A percentile compares a stretch with the other conserved stretches of the same genome.
phyloP scores from a whole-genome alignment of 2,329 filamentous ascomycete genomes.

The Aspergillus tubingensis region DNA sequence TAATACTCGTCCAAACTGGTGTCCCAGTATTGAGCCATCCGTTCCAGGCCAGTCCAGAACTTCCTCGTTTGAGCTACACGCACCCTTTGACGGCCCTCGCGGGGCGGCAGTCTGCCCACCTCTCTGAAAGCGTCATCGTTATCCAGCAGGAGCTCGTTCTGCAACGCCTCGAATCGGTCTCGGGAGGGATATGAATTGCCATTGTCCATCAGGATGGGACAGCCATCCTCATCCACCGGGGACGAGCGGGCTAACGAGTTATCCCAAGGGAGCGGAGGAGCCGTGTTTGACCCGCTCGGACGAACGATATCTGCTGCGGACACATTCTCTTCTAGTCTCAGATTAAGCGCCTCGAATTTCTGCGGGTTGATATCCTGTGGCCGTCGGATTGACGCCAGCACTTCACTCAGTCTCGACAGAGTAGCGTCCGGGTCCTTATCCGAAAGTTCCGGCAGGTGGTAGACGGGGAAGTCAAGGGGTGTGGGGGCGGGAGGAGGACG shows the following conservation, averaged over 20 bases:
- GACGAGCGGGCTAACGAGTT: constrained; percentile 14
- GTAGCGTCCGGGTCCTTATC: constrained; percentile 37
- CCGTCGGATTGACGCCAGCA: constrained; percentile 47
- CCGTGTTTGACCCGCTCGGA: constrained; percentile 33
- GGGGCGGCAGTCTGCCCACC: constrained; percentile 51
- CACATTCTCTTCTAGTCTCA: constrained; percentile 42
- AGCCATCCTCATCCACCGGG: constrained; percentile 26
- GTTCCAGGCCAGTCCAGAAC: constrained; percentile 62
- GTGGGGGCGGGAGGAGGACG: constrained; percentile 52
- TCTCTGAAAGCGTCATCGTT: constrained; percentile 62
- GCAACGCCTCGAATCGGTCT: constrained; percentile 51
- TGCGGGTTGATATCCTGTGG: constrained; percentile 44
- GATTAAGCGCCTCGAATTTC: constrained; percentile 45
- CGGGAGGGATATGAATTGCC: constrained; percentile 51
- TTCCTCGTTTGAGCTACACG: constrained; percentile 59
- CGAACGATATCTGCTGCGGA: constrained; percentile 40
- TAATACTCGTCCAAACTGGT: constrained; percentile 59
- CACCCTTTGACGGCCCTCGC: constrained; percentile 49
- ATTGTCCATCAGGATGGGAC: constrained; percentile 47
- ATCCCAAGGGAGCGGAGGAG: constrained; percentile 44
- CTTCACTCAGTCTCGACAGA: constrained; percentile 43
- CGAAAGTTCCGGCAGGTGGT: constrained; percentile 41
- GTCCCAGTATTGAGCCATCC: constrained; percentile 65
- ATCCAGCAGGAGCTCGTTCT: constrained; percentile 54
- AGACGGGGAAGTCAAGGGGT: constrained; percentile 55